Evolutionary conservation across 129 eudicot genomes (phyloP).

Genomic region (Helianthus annuus): DNA sequence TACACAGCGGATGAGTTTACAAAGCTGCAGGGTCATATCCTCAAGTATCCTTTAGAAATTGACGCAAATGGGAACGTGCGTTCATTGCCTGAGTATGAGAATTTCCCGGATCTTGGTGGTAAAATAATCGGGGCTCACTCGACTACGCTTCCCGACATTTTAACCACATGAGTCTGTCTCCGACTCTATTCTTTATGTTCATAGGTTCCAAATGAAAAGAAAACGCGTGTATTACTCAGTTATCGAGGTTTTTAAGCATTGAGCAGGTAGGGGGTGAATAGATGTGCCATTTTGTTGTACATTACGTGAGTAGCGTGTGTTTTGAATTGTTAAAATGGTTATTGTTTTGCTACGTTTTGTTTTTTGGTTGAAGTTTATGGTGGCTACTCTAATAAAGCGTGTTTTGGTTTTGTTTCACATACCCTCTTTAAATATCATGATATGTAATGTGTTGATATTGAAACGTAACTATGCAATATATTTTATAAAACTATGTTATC

Average conservation of each 20-base stretch:
- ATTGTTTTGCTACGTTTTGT: not conserved
- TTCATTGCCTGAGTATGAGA: constrained; percentile 51
- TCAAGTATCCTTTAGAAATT: constrained; percentile 67
- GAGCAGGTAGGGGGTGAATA: constrained; percentile 17
- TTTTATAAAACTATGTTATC: too few relatives aligned
- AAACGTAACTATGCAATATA: too few relatives aligned
- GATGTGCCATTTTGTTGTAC: constrained; percentile 28
- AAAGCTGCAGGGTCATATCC: constrained; percentile 61
- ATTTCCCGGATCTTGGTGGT: constrained; percentile 86
- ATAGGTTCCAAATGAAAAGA: constrained; percentile 1
- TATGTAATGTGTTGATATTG: too few relatives aligned
- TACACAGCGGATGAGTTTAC: constrained; percentile 42
- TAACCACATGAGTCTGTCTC: constrained; percentile 56
- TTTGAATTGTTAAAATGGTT: not conserved
- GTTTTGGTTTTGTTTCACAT: not conserved
- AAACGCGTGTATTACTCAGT: not conserved
- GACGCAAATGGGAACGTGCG: constrained; percentile 62
- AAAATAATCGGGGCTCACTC: constrained; percentile 73
- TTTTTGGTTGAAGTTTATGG: constrained; percentile 8
- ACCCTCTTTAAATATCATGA: too few relatives aligned
- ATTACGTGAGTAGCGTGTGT: constrained; percentile 22
- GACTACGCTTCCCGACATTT: constrained; percentile 65
- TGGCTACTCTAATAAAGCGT: not conserved
- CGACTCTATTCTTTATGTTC: constrained; percentile 12
- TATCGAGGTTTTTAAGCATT: not conserved